Conservation (phyloP, 2,329 filamentous ascomycete genomes). For the Drechslerella coelobrocha region DNA sequence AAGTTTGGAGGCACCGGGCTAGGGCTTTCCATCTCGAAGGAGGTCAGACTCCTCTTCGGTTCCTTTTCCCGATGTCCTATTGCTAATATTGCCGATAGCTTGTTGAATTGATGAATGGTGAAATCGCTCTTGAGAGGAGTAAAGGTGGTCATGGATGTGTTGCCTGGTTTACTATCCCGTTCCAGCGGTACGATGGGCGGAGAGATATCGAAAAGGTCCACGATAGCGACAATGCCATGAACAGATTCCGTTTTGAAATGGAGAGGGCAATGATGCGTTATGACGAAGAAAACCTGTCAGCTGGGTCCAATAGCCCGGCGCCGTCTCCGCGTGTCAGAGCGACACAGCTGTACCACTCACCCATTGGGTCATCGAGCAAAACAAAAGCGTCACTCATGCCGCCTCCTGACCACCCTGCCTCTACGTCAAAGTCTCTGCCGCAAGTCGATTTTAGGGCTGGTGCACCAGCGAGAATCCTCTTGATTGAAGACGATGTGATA, state of each 20-base stretch:
- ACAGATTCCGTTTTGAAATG: slow-evolving; percentile 45
- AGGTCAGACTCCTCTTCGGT: slow-evolving; percentile 14
- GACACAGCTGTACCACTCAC: slow-evolving; percentile 20
- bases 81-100: slow-evolving; percentile 20
- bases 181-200: slow-evolving; percentile 41
- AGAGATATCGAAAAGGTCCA: slow-evolving; percentile 34
- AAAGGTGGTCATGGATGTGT: slow-evolving; percentile 46
- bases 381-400: slow-evolving; percentile 17
- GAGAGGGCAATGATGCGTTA: slow-evolving; percentile 43
- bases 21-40: slow-evolving; percentile 49
- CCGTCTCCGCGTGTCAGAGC: slow-evolving; percentile 30
- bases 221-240: slow-evolving; percentile 42
- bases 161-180: slow-evolving; percentile 46
- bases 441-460: slow-evolving; percentile 16
- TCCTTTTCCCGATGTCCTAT: neutral
- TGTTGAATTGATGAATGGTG: slow-evolving; percentile 46
- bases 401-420: slow-evolving; percentile 28
- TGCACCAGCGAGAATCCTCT: slow-evolving; percentile 19
- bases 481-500: slow-evolving; percentile 40
- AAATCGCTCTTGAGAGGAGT: slow-evolving; percentile 44
- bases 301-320: slow-evolving; percentile 28
- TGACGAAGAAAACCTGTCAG: slow-evolving; percentile 40
- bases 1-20: slow-evolving; percentile 44
- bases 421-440: slow-evolving; percentile 12
- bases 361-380: slow-evolving; percentile 1